phyloP scores from a whole-genome alignment of 495 filamentous ascomycete species.

The Talaromyces liani region DNA sequence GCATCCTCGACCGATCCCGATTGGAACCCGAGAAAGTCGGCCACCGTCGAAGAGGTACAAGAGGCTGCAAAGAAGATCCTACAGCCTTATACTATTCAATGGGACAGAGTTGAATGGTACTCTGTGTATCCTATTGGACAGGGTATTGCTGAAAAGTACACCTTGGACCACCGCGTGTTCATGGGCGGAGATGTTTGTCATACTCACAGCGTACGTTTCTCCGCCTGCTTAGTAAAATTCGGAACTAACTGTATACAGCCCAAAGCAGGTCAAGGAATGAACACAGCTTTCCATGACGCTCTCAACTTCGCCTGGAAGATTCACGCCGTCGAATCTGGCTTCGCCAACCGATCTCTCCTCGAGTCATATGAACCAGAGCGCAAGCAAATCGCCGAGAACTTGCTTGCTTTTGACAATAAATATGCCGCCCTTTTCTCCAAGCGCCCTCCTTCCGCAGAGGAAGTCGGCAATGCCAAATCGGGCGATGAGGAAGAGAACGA shows the following conservation, averaged over 20 bases:
- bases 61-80: slow-evolving; percentile 52
- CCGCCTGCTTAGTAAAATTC: not conserved
- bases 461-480: slow-evolving; percentile 42
- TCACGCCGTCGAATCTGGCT: slow-evolving; percentile 52
- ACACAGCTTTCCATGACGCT: slow-evolving; percentile 41
- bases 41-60: slow-evolving; percentile 51
- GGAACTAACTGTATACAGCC: slow-evolving; percentile 40
- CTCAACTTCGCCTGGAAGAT: slow-evolving; percentile 80
- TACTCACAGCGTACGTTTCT: slow-evolving; percentile 50
- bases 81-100: slow-evolving; percentile 45
- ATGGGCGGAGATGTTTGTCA: slow-evolving; percentile 55
- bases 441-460: slow-evolving; percentile 49
- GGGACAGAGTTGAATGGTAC: slow-evolving; percentile 47
- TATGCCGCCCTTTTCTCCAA: slow-evolving; percentile 58
- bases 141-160: slow-evolving; percentile 49
- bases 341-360: slow-evolving; percentile 47
- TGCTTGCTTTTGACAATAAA: slow-evolving; percentile 67
- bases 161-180: slow-evolving; percentile 45
- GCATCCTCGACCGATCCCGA: slow-evolving; percentile 54
- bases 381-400: slow-evolving; percentile 56
- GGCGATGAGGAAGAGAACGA: slow-evolving; percentile 42
- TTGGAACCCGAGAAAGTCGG: slow-evolving; percentile 39
- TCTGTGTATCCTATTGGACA: slow-evolving; percentile 55
- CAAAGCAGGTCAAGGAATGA: slow-evolving; percentile 54
- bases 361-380: slow-evolving; percentile 66